Conservation (phyloP, 2,329 filamentous ascomycete genomes). For the Hymenoscyphus albidus region DNA sequence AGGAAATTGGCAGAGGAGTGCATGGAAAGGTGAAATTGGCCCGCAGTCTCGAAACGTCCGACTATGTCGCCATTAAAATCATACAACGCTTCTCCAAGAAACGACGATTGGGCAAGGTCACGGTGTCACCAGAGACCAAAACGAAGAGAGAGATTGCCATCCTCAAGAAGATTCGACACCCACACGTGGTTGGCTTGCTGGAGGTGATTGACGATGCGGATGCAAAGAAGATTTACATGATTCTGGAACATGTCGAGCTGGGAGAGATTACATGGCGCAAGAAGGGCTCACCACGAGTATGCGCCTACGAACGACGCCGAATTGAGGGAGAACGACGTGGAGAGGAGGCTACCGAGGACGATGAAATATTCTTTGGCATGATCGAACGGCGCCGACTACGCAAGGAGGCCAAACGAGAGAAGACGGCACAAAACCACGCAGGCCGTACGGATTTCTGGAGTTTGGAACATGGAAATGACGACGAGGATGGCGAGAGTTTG, state of each 20-base stretch:
- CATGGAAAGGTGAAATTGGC: slow-evolving; percentile 98
- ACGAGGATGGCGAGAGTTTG: slow-evolving; percentile 39
- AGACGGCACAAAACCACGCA: slow-evolving; percentile 47
- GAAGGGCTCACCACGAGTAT: slow-evolving; percentile 79
- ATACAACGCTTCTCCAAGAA: slow-evolving; percentile 94
- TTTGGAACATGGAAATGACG: slow-evolving; percentile 69
- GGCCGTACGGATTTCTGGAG: slow-evolving; percentile 71
- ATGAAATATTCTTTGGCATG: slow-evolving; percentile 56
- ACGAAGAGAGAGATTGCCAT: slow-evolving; percentile 97
- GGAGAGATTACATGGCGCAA: slow-evolving; percentile 94
- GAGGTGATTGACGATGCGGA: slow-evolving; percentile 98
- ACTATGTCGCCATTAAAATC: slow-evolving; percentile 95
- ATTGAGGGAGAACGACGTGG: slow-evolving; percentile 68
- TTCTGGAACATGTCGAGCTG: slow-evolving; percentile 89
- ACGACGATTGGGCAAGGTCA: slow-evolving; percentile 81
- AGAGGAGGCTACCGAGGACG: slow-evolving; percentile 49
- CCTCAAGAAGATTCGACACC: slow-evolving; percentile 93
- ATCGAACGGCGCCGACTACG: slow-evolving; percentile 56
- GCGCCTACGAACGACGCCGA: slow-evolving; percentile 74
- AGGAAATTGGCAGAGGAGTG: slow-evolving; percentile 91
- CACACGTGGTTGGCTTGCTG: slow-evolving; percentile 91
- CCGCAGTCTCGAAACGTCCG: slow-evolving; percentile 68
- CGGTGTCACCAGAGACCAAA: slow-evolving; percentile 66
- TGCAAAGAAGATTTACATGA: slow-evolving; percentile 96
- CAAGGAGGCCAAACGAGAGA: slow-evolving; percentile 55